Base-by-base conservation (phyloP, 108 stramenopile genomes). In the Phaeodactylum tricornutum region DNA sequence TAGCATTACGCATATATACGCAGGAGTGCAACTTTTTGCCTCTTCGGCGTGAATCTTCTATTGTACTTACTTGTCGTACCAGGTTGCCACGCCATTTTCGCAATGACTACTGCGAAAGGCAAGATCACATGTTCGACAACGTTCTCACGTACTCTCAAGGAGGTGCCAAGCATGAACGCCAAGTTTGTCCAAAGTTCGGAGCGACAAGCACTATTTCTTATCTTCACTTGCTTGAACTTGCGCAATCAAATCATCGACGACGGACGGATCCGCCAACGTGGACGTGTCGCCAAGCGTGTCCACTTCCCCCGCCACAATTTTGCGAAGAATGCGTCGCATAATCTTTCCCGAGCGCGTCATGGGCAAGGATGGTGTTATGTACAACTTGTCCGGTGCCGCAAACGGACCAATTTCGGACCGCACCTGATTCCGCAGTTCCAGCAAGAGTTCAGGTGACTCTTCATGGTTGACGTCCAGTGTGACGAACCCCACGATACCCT, bases 261-360 rank as follows among this genome's bases (percentile, higher is more conserved):
- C 88, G 21, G 82, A 69, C 19, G 96, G 96, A 65, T 98, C 96
- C 0, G 94, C 93, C 34, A 98, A 64, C 8, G 98, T 98, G 47
- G 77, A 76, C 1, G 80, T 87, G 61, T 98, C 98, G 7, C 98
- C 84, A 29, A 87, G 50, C 19, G 70, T 65, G 43, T 92, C 93
- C 1, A 69, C 54, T 69, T 94, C 93, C 9, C 84, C 89, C 35
- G 73, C 74, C 17, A 92, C 93, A 26, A 97, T 93, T 69, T 97
- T 97, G 33, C 96, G 84, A 33, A 97, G 67, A 44, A 97, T 92
- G 3, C 96, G 84, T 17, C 96, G 75, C 96, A 97, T 97, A 50
- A 97, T 97, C 67, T 92, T 92, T 12, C 89, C 89, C 48, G 79
- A 82, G 39, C 96, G 77, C 0, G 96, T 96, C 93, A 94, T 96